Evolutionary conservation across 2,329 filamentous ascomycete species (phyloP), one percentile per base, ranked within the genome.

Genomic region (Aspergillus cejpii): DNA sequence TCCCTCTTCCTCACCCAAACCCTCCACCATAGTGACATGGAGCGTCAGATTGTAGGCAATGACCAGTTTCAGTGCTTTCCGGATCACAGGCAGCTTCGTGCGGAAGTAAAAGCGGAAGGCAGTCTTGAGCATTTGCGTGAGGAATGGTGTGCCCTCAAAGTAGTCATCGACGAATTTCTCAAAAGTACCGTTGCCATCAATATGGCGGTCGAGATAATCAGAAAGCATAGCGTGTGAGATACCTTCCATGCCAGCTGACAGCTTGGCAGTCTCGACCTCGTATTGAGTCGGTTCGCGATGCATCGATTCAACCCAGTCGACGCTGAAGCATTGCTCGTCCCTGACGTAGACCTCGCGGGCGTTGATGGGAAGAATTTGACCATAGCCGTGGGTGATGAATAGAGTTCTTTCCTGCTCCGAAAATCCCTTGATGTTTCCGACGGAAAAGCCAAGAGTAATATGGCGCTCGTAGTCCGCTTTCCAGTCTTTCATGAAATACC

Each of bases 401-500:
- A 97, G 68, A n/a, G 73, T 75, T 41, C 77, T 74, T 61, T 83
- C 79, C 14, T 74, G 68, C 21, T 77, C 72, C 12, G 79, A 80
- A 66, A 82, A 83, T 24, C 90, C 90, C 74, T 94, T 95, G 73
- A 96, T 92, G 63, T 96, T 96, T 69, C 85, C 90, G 39, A 95
- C 85, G 1, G 89, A 94, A 64, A 96, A 88, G 44, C 87, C 87
- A 46, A 87, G 81, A 52, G 81, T 85, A 56, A 92, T 80, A 64
- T 96, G 90, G 57, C 89, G 84, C 71, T 95, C 89, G 60, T 92
- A 95, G 67, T 97, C 91, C 36, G 89, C 90, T 72, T 91, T 94
- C 90, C 90, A 97, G 69, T 96, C 91, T 76, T 96, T 96, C 87
- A 96, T 92, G 75, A 97, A 97, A 70, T 94, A 95, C 34, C 83